Percentiles rank a stretch among this genome's conserved stretches.
Conservation (phyloP, 495 filamentous ascomycete genomes). For the Podospora bellae-mahoneyi region DNA sequence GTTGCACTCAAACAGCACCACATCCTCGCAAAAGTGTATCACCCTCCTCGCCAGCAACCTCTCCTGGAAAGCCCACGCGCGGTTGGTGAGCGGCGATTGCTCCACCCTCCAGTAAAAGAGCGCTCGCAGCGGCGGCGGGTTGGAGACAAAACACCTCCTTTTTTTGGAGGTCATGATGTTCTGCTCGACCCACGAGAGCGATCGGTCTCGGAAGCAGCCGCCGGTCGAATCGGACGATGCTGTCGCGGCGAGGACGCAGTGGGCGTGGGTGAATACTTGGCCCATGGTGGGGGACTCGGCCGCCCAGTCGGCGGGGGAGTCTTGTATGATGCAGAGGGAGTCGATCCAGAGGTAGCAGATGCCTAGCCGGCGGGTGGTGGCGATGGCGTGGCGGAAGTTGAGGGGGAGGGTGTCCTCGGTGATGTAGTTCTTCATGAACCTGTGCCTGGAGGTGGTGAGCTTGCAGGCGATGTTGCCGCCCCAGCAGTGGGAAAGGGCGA, state of each 20-base stretch:
- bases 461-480: neutral
- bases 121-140: neutral
- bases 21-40: slow-evolving; percentile 25
- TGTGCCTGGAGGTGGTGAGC: neutral
- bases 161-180: neutral
- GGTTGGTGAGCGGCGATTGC: slow-evolving; percentile 5
- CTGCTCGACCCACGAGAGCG: neutral
- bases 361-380: neutral
- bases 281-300: slow-evolving; percentile 11
- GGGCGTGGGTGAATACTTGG: slow-evolving; percentile 6
- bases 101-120: slow-evolving; percentile 8
- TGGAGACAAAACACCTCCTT: neutral
- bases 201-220: slow-evolving; percentile 1
- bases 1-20: slow-evolving; percentile 35
- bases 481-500: neutral
- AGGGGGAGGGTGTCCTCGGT: neutral
- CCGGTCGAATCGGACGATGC: slow-evolving; percentile 10
- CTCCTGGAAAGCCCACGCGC: slow-evolving; percentile 38
- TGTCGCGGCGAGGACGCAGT: slow-evolving; percentile 8
- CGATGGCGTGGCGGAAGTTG: neutral
- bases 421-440: neutral
- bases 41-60: slow-evolving; percentile 28
- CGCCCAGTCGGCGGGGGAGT: slow-evolving; percentile 2
- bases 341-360: neutral
- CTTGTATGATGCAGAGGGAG: neutral